These are phyloP conservation scores for Aureobasidium sp. DNA, from an alignment of 2,329 filamentous ascomycete genomes.

Conservation along the genomic window DNA sequence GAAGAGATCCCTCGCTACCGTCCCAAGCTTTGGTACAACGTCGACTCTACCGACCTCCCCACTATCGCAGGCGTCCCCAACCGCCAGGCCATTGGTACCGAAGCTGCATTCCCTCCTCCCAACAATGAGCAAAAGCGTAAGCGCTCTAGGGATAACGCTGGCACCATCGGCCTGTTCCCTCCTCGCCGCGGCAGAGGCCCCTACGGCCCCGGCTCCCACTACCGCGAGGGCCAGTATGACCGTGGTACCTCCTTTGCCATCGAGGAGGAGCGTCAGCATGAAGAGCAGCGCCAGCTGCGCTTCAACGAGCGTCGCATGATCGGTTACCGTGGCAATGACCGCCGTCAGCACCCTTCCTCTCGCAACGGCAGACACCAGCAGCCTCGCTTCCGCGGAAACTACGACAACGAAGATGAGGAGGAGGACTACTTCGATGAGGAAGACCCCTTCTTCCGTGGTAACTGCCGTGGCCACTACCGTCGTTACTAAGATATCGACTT, in stretches of 20 bases:
- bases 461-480: neutral
- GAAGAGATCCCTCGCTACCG: slow-evolving; percentile 73
- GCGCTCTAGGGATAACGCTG: slow-evolving; percentile 78
- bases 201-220: slow-evolving; percentile 63
- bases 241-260: slow-evolving; percentile 57
- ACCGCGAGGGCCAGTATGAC: slow-evolving; percentile 71
- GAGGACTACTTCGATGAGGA: slow-evolving; percentile 7
- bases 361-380: neutral
- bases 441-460: neutral
- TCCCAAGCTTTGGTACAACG: slow-evolving; percentile 66
- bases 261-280: slow-evolving; percentile 23
- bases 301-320: neutral
- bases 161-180: slow-evolving; percentile 79
- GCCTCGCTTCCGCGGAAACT: neutral
- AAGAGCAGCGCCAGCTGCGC: neutral
- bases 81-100: slow-evolving; percentile 49
- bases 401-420: neutral
- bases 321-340: neutral
- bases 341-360: neutral
- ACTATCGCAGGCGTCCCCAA: slow-evolving; percentile 30
- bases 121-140: slow-evolving; percentile 86
- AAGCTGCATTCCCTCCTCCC: slow-evolving; percentile 68
- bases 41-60: slow-evolving; percentile 36
- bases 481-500: neutral
- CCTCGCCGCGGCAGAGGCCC: slow-evolving; percentile 60